Percentiles rank a stretch among this genome's conserved stretches.
These are phyloP conservation scores for Acacia crassicarpa DNA, from an alignment of 306 rosid species.

Conservation along the genomic window DNA sequence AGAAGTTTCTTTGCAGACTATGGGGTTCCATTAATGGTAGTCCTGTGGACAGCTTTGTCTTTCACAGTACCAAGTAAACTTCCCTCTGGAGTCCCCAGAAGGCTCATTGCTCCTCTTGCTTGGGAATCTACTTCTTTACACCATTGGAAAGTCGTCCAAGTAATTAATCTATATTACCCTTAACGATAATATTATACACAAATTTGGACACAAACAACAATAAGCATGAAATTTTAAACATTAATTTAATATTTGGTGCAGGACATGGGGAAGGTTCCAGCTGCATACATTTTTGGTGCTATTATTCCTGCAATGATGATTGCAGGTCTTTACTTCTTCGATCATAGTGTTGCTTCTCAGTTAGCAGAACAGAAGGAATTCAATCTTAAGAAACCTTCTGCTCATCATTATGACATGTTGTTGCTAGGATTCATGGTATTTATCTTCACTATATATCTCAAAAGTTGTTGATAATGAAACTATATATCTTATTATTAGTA, in stretches of 20 bases:
- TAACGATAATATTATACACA: background rate
- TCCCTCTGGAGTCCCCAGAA: conserved; percentile 78
- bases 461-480: background rate
- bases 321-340: conserved; percentile 89
- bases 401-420: conserved; percentile 81
- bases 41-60: conserved; percentile 75
- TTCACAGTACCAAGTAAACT: conserved; percentile 57
- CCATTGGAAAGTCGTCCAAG: conserved; percentile 81
- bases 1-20: conserved; percentile 82
- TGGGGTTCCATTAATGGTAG: conserved; percentile 83
- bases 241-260: conserved; percentile 27
- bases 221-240: too few species aligned
- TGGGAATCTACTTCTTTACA: conserved; percentile 73
- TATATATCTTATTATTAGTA: background rate
- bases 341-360: conserved; percentile 91
- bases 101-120: conserved; percentile 71
- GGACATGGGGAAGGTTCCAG: conserved; percentile 77
- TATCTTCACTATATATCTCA: background rate
- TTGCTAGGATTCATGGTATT: conserved; percentile 70
- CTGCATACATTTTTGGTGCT: conserved; percentile 69
- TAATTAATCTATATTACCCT: conserved; percentile 21
- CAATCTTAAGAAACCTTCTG: conserved; percentile 81
- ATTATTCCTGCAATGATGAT: conserved; percentile 83
- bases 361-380: conserved; percentile 90
- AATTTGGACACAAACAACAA: background rate